Conservation (phyloP, 495 filamentous ascomycete species). For the Annulohypoxylon maeteangense region DNA sequence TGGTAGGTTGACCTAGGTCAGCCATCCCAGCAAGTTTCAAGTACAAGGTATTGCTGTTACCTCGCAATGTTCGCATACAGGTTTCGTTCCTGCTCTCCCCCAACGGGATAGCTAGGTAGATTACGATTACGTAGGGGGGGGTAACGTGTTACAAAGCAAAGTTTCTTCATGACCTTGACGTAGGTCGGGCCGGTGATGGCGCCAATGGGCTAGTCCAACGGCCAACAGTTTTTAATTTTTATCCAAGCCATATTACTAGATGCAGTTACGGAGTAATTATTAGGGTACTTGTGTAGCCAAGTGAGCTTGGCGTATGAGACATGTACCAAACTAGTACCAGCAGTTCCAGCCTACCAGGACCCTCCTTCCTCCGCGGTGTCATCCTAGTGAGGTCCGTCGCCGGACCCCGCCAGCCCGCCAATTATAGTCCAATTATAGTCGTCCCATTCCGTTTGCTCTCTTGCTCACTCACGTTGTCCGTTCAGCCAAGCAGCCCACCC, state of each 20-base stretch:
- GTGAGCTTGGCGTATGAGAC: constrained; percentile 30
- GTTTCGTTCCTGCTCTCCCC: constrained; percentile 2
- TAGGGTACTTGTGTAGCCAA: constrained; percentile 30
- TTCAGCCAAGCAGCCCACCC: constrained; percentile 23
- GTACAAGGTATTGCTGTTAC: not conserved
- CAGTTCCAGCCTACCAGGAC: not conserved
- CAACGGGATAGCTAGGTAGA: constrained; percentile 3
- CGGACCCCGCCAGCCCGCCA: constrained; percentile 37
- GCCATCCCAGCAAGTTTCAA: no score
- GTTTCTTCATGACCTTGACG: constrained; percentile 4
- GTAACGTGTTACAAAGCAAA: constrained; percentile 2
- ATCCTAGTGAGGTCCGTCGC: constrained; percentile 39
- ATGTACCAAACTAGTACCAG: constrained; percentile 17
- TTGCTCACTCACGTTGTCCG: constrained; percentile 40
- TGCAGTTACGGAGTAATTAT: constrained; percentile 29
- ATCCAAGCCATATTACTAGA: constrained; percentile 3
- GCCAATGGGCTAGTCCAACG: constrained; percentile 20
- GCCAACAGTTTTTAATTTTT: constrained; percentile 23
- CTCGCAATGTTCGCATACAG: no score
- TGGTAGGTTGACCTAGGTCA: no score
- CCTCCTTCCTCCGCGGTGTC: constrained; percentile 21
- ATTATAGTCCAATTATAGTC: constrained; percentile 31
- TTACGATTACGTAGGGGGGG: not conserved
- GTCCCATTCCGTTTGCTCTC: constrained; percentile 38
- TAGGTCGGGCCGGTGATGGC: constrained; percentile 27